phyloP scores from a whole-genome alignment of 805 yeast species.

The Suhomyces sp. region DNA sequence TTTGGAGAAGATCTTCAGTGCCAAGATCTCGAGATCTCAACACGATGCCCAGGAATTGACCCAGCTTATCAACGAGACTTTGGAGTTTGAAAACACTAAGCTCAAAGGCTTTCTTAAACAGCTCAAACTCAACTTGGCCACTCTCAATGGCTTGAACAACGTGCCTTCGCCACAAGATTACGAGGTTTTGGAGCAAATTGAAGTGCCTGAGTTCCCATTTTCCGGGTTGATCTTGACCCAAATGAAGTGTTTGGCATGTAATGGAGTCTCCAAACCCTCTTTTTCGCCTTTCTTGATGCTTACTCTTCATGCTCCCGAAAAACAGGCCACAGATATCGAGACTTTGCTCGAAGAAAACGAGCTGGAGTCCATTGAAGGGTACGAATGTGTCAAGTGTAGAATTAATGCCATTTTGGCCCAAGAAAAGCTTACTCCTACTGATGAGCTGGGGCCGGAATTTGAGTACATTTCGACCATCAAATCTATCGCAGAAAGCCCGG shows the following conservation, averaged over 20 bases:
- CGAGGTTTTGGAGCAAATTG: conserved; percentile 12
- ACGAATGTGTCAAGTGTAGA: conserved; percentile 75
- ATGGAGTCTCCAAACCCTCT: conserved; percentile 54
- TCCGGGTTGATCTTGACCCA: conserved; percentile 63
- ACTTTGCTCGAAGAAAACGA: conserved; percentile 56
- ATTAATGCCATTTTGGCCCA: conserved; percentile 27
- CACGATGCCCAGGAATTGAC: conserved; percentile 95
- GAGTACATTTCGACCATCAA: conserved; percentile 16
- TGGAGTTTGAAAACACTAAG: conserved; percentile 60
- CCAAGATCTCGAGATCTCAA: conserved; percentile 74
- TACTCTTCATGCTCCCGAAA: conserved; percentile 73
- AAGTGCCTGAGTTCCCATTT: conserved; percentile 69
- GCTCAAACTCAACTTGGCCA: conserved; percentile 7
- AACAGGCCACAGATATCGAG: conserved; percentile 42
- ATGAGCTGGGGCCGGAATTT: conserved; percentile 20
- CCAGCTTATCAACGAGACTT: conserved; percentile 74
- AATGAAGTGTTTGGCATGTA: conserved; percentile 68
- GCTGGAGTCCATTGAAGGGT: conserved; percentile 70
- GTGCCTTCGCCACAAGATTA: conserved; percentile 10
- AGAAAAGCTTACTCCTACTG: conserved; percentile 20
- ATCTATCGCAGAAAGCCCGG: conserved; percentile 33
- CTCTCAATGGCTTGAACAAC: neutral
- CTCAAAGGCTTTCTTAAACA: conserved; percentile 32
- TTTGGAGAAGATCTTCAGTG: conserved; percentile 68
- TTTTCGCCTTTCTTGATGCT: conserved; percentile 64